Evolutionary conservation across 2,329 filamentous ascomycete genomes (phyloP), one percentile per base, ranked within the genome.

Genomic region (Aureobasidium sp.): DNA sequence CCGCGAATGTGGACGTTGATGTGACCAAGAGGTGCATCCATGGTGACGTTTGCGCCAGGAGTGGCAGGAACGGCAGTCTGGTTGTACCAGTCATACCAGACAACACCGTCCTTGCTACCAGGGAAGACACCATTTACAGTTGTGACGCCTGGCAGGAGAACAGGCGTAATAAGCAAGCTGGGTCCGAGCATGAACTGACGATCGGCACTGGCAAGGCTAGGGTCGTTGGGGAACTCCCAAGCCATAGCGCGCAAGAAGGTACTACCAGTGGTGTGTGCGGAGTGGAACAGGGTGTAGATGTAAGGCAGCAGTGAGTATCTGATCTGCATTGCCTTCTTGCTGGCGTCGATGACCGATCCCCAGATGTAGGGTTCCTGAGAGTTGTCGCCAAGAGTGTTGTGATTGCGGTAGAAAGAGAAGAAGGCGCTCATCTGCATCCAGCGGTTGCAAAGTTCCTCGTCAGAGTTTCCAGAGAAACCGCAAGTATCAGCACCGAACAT

Each of bases 21-120:
- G 67, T 91, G 83, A 14, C 82, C 82, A 2, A 87, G 73, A 0
- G 85, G 85, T 4, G 85, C 85, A 22, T 77, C 70, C 63, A 87
- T 83, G 4, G 83, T 85, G 14, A 79, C 79, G 69, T 87, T 87
- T 61, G 79, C 76, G 11, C 82, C 81, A 2, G 81, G 74, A 29
- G 75, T 64, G 0, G 78, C 81, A 17, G 76, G 68, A 3, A 90
- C 76, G 0, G 77, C 78, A 0, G 78, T 79, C 56, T 85, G 82
- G n/a, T 81, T 87, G 72, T 91, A 91, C 87, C 88, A 92, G 71
- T 92, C 88, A 68, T 91, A 92, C 85, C 88, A 92, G 2, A 84
- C 72, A 44, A 83, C 82, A 27, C 78, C 85, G 0, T 79, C 73
- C 1, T 79, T 78, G 1, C 85, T 72, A 7, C 87, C 87, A 0